These are phyloP conservation scores for Passiflora organensis DNA, from an alignment of 345 rosid genomes.

Conservation along the genomic window DNA sequence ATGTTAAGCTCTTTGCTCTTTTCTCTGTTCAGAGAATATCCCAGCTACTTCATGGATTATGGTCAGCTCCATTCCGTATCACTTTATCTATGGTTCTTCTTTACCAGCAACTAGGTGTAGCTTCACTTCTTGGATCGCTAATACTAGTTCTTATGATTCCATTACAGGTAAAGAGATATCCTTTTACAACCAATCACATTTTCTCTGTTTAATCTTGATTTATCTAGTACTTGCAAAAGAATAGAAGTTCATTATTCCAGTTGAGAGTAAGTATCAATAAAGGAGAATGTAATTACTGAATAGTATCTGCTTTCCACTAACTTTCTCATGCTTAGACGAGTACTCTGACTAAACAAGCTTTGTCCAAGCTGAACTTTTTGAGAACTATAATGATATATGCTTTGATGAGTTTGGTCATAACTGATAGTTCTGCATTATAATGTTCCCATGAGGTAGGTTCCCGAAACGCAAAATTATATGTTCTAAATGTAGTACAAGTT, in stretches of 20 bases:
- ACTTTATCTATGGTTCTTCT: constrained; percentile 28
- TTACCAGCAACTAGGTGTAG: constrained; percentile 30
- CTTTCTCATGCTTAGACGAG: no score
- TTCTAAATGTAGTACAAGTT: no score
- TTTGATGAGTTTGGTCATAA: no score
- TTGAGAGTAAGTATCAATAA: no score
- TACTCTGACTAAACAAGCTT: background rate
- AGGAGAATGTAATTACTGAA: no score
- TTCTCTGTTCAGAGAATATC: constrained; percentile 21
- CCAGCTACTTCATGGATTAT: constrained; percentile 25
- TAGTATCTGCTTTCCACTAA: no score
- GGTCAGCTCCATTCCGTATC: constrained; percentile 35
- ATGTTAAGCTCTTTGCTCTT: background rate
- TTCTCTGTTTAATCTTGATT: background rate
- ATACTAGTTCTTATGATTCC: constrained; percentile 26
- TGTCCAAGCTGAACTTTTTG: background rate
- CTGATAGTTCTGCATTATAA: no score
- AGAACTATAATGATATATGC: no score
- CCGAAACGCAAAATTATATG: no score
- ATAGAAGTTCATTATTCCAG: no score
- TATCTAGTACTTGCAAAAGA: no score
- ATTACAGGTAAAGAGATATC: constrained; percentile 9
- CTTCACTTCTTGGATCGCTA: constrained; percentile 26
- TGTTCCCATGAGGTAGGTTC: no score
- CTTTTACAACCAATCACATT: background rate